These are phyloP conservation scores for Colletotrichum plurivorum DNA, from an alignment of 2,329 filamentous ascomycete species.

Conservation along the genomic window DNA sequence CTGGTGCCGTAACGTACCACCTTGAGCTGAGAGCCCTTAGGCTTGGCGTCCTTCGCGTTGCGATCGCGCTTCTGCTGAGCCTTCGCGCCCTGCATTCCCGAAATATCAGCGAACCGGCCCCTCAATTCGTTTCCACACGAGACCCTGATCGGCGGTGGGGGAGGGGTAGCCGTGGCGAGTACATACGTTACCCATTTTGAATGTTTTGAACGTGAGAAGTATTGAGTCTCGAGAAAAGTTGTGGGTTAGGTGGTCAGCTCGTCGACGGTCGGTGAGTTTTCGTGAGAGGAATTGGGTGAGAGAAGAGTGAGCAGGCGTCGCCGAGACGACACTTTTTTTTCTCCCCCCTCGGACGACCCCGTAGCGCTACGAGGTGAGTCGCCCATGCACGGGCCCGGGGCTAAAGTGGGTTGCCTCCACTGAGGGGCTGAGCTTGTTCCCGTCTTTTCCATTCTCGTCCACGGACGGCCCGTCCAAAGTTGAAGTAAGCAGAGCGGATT, in stretches of 20 bases:
- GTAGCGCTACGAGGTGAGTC: slow-evolving; percentile 32
- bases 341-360: slow-evolving; percentile 23
- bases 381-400: slow-evolving; percentile 14
- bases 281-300: background rate
- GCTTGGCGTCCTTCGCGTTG: slow-evolving; percentile 73
- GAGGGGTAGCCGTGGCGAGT: slow-evolving; percentile 12
- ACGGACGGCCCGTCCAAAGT: background rate
- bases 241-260: background rate
- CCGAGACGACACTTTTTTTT: slow-evolving; percentile 16
- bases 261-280: background rate
- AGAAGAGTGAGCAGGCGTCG: slow-evolving; percentile 25
- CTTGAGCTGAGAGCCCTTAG: slow-evolving; percentile 76
- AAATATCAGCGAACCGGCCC: slow-evolving; percentile 33
- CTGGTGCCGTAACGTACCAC: slow-evolving; percentile 61
- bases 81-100: slow-evolving; percentile 69
- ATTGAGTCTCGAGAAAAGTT: background rate
- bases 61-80: slow-evolving; percentile 81
- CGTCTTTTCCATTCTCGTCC: too few species aligned
- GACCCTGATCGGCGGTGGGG: slow-evolving; percentile 39
- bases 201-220: background rate
- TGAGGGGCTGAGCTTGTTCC: slow-evolving; percentile 10
- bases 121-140: slow-evolving; percentile 39
- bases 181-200: slow-evolving; percentile 43
- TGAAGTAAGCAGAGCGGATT: slow-evolving; percentile 3
- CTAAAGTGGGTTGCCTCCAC: slow-evolving; percentile 18